phyloP scores from a whole-genome alignment of 768 basidiomycete genomes.

The Leccinum longicurvipes region DNA sequence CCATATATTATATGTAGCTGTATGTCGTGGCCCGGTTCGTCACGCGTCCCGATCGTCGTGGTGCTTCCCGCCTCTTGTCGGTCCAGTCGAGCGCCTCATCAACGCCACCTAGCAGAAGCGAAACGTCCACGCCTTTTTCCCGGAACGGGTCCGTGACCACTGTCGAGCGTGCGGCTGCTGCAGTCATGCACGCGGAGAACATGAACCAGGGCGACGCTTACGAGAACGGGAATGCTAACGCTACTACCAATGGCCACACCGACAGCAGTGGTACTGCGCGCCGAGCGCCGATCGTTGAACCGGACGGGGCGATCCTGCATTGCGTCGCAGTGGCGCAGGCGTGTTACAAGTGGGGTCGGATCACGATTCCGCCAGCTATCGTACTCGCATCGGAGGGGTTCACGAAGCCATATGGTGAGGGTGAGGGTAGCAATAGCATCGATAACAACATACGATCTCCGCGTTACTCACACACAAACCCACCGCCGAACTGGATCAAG shows the following conservation, averaged over 20 bases:
- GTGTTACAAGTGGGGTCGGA: slow-evolving; percentile 69
- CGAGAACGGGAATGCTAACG: not conserved
- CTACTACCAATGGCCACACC: not conserved
- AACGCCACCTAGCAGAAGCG: slow-evolving; percentile 15
- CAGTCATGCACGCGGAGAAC: slow-evolving; percentile 1
- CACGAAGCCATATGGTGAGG: slow-evolving; percentile 19
- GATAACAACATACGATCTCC: not conserved
- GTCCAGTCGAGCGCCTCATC: slow-evolving; percentile 27
- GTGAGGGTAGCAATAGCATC: not conserved
- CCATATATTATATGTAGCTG: slow-evolving; percentile 38
- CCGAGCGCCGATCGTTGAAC: slow-evolving; percentile 18
- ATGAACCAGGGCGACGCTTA: not conserved
- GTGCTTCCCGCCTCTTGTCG: not conserved
- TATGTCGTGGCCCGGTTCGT: slow-evolving; percentile 65
- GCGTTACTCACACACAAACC: slow-evolving; percentile 31
- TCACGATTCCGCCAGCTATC: slow-evolving; percentile 69
- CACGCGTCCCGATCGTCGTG: slow-evolving; percentile 40
- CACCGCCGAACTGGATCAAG: slow-evolving; percentile 28
- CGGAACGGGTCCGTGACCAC: slow-evolving; percentile 7
- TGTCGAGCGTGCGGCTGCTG: slow-evolving; percentile 15
- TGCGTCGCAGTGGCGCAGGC: slow-evolving; percentile 60
- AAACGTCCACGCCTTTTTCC: not conserved
- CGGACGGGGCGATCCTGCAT: slow-evolving; percentile 57
- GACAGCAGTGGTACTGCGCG: not conserved
- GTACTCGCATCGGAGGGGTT: slow-evolving; percentile 62